Evolutionary conservation across 352 stramenopile genomes (phyloP).

Genomic region (Phytophthora cajani): DNA sequence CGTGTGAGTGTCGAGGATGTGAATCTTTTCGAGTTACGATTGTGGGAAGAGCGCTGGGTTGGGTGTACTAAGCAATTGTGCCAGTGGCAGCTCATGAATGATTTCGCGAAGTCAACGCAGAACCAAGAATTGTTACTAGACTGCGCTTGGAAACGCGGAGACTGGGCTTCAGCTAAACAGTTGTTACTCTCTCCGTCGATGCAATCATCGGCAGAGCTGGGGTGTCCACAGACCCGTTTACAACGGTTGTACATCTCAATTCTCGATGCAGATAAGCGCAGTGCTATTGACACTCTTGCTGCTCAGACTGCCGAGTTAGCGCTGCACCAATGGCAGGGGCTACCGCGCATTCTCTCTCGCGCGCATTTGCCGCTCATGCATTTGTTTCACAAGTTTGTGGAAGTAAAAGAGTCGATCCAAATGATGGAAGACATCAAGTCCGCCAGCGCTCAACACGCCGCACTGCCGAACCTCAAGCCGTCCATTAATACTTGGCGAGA

Average conservation of each 20-base stretch:
- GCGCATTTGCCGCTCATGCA: slow-evolving; percentile 88
- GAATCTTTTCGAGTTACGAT: slow-evolving; percentile 84
- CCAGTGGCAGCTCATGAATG: slow-evolving; percentile 93
- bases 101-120: slow-evolving; percentile 91
- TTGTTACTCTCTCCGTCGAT: slow-evolving; percentile 70
- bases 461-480: slow-evolving; percentile 89
- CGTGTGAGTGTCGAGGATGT: slow-evolving; percentile 81
- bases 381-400: slow-evolving; percentile 92
- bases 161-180: slow-evolving; percentile 89
- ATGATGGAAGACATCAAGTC: slow-evolving; percentile 92
- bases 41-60: slow-evolving; percentile 93
- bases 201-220: slow-evolving; percentile 67
- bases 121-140: slow-evolving; percentile 94
- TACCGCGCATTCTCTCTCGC: slow-evolving; percentile 79
- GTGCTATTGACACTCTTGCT: slow-evolving; percentile 67
- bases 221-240: slow-evolving; percentile 78
- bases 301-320: slow-evolving; percentile 83
- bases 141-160: slow-evolving; percentile 91
- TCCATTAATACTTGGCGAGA: slow-evolving; percentile 94
- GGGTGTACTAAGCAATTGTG: slow-evolving; percentile 91
- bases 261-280: slow-evolving; percentile 81
- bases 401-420: slow-evolving; percentile 92
- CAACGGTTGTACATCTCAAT: slow-evolving; percentile 91
- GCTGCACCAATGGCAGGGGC: slow-evolving; percentile 89
- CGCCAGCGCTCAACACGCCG: slow-evolving; percentile 79